Evolutionary conservation across 371 early-diverging fungal genomes (phyloP), one percentile per base, ranked within the genome.

Genomic region (Rhizopus stolonifer): DNA sequence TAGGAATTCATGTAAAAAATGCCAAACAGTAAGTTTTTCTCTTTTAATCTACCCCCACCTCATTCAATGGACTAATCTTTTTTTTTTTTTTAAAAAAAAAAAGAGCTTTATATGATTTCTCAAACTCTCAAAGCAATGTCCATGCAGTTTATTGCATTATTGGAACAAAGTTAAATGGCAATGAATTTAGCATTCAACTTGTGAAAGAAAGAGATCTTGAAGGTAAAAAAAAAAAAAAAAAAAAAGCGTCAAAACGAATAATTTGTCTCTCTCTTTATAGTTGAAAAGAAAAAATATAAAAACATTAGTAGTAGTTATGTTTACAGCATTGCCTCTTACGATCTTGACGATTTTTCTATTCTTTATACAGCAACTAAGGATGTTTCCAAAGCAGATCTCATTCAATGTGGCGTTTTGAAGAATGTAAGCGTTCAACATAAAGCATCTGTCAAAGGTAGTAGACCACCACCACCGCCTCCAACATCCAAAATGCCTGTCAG

Each of bases 21-120:
- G 63, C 63, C 4, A 62, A 62, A 49, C 58, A 57, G 63, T 62
- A 57, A 62, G 54, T n/a, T 6, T 17, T 14, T 3, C 3, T 11
- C 17, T 13, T 8, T 25, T 34, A 10, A 2, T 2, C 4, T 4
- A 14, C 24, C 34, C 2, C 6, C 0, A 6, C 18, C 21, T 15
- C 1, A 23, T 15, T 15, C 15, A 10, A 8, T 22, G 18, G 2
- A 14, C 26, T 32, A 22, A n/a, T 47, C 6, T 15, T 8, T 21
- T 24, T 11, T 13, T 18, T 24, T 21, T 23, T 18, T 48, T 43
- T n/a, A 22, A 2, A 34, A 8, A 23, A 11, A n/a, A 19, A 17
- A 21, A 61, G 62, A 26, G 56, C 46, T 23, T 25, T 61, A 17
- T 45, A 56, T 39, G 53, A 56, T 19, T 61, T 52, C 21, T 47